Evolutionary conservation across 2,329 filamentous ascomycete genomes (phyloP).

Genomic region (Fusarium pilosicola): DNA sequence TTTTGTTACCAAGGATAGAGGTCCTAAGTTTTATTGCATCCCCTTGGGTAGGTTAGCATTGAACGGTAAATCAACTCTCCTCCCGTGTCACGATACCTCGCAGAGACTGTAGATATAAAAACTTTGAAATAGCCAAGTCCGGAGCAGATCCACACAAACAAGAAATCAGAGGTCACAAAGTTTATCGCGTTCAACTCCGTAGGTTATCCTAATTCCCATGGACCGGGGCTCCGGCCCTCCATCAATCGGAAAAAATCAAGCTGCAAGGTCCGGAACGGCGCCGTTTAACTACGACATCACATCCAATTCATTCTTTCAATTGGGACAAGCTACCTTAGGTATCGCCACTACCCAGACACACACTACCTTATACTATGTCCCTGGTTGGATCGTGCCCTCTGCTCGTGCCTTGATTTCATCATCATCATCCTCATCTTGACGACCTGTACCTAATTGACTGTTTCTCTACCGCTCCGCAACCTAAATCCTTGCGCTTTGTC

Average conservation of each 20-base stretch:
- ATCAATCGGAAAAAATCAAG: slow-evolving; percentile 31
- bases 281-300: slow-evolving; percentile 28
- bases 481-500: slow-evolving; percentile 8
- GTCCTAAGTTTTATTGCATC: no score
- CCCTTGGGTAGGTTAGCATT: background rate
- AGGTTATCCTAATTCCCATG: slow-evolving; percentile 4
- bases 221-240: slow-evolving; percentile 33
- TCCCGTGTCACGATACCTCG: background rate
- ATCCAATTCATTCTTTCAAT: slow-evolving; percentile 16
- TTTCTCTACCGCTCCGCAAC: background rate
- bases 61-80: background rate
- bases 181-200: background rate
- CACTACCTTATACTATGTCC: background rate
- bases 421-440: background rate
- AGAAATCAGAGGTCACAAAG: background rate
- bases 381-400: background rate
- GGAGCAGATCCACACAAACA: background rate
- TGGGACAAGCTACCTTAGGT: background rate
- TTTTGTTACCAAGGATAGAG: no score
- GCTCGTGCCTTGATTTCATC: background rate
- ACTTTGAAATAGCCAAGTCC: background rate
- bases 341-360: slow-evolving; percentile 23
- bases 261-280: slow-evolving; percentile 17
- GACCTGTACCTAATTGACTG: background rate
- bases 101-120: background rate